Conservation (phyloP, 83 land plant genomes). For the Isoetes engelmannii region DNA sequence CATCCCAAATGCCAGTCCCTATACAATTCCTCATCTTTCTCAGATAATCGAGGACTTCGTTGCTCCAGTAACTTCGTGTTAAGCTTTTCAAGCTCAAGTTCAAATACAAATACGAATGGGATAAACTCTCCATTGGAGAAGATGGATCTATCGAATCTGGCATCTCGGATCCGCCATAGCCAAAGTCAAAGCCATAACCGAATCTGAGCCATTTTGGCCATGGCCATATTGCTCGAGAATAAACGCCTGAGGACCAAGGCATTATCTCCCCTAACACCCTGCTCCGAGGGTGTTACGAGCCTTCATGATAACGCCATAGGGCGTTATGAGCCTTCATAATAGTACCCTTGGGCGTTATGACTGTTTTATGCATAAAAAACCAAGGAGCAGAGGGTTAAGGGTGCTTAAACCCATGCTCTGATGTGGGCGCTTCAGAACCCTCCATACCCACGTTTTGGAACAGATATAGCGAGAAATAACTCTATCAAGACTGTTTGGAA, state of each 20-base stretch:
- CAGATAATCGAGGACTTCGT: background rate
- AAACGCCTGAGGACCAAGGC: too few relatives aligned
- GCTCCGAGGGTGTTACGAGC: too few relatives aligned
- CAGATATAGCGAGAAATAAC: slow-evolving; percentile 1
- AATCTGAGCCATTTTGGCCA: background rate
- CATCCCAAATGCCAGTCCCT: too few relatives aligned
- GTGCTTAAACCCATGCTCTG: slow-evolving; percentile 4
- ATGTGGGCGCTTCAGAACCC: slow-evolving; percentile 12
- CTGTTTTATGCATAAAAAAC: too few relatives aligned
- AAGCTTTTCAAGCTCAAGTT: background rate
- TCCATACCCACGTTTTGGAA: background rate
- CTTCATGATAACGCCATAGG: too few relatives aligned
- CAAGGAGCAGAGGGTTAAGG: slow-evolving; percentile 1
- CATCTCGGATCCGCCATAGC: background rate
- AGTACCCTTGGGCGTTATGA: too few relatives aligned
- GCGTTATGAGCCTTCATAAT: too few relatives aligned
- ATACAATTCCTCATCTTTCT: too few relatives aligned
- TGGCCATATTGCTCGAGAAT: too few relatives aligned
- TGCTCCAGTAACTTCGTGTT: slow-evolving; percentile 8
- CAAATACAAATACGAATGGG: slow-evolving; percentile 4
- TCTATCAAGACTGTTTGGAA: background rate
- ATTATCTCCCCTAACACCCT: too few relatives aligned
- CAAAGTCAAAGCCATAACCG: background rate
- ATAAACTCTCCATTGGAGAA: background rate
- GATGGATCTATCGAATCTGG: too few relatives aligned